phyloP scores from a whole-genome alignment of 2,329 filamentous ascomycete genomes.

The Colletotrichum cereale region DNA sequence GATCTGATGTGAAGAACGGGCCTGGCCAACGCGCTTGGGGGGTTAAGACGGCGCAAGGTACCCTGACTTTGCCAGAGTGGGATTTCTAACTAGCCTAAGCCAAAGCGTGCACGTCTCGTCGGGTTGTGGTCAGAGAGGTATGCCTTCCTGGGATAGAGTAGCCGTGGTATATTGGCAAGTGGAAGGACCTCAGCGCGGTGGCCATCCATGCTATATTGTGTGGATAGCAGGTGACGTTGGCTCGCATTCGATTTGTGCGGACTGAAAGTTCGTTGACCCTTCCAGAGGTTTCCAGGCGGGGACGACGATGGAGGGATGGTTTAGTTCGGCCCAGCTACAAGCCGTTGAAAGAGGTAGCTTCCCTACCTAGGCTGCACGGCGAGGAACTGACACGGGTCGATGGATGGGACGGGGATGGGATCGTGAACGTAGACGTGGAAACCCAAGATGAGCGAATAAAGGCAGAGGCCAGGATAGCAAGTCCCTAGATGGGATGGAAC shows the following conservation, averaged over 20 bases:
- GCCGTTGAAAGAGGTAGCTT: constrained; percentile 1
- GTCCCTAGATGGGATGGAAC: constrained; percentile 17
- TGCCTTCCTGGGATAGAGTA: background rate
- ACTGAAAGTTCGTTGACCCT: background rate
- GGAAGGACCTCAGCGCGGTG: background rate
- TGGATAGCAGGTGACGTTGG: background rate
- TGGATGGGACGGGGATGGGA: background rate
- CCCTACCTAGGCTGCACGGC: background rate
- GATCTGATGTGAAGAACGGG: background rate
- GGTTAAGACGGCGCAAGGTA: background rate
- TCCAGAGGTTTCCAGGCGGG: background rate
- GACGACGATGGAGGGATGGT: background rate
- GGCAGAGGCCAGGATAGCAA: background rate
- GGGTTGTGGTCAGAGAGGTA: background rate
- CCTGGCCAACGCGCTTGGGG: background rate
- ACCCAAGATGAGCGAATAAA: constrained; percentile 5
- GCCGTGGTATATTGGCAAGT: background rate
- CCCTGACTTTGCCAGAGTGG: constrained; percentile 2
- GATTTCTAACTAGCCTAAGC: background rate
- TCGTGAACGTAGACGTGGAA: constrained; percentile 2
- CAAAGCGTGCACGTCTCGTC: constrained; percentile 4
- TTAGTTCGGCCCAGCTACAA: background rate
- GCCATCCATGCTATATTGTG: background rate
- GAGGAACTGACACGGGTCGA: background rate
- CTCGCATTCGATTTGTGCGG: background rate